Base-by-base conservation (phyloP, 495 filamentous ascomycete species). In the Bathelium albidoporum region DNA sequence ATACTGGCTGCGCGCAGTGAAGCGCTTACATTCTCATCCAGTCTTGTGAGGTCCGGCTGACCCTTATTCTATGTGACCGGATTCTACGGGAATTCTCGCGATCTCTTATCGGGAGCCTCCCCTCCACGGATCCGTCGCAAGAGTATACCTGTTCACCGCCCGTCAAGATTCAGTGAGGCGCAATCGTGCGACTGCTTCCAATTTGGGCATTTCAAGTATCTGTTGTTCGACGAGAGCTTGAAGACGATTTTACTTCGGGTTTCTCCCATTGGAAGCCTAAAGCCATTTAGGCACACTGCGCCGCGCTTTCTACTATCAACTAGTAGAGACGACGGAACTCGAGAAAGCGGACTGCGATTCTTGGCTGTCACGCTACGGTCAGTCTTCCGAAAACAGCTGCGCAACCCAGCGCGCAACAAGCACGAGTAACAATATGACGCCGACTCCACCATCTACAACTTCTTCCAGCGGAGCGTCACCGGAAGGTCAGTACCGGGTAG, bases 391-490 rank as follows among this genome's bases (percentile, higher is more conserved):
- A n/a, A 9, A 18, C 43, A 49, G 4, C 20, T n/a, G 18, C 43
- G 20, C 9, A 49, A n/a, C 9, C 43, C n/a, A n/a, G 11, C n/a
- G n/a, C 20, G 22, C 22, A 20, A 55, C 26, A 28, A 55, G 2
- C 49, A 9, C 49, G 9, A 55, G 49, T n/a, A 29, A 16, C 34
- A 72, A 66, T 66, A 93, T 96, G 92, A 85, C 89, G 61, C 91
- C 92, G 41, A 95, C 93, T 63, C 92, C 94, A 62, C 88, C 90
- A n/a, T 97, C 93, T 31, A 87, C 89, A 61, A 85, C 84, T 12
- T 86, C 88, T 0, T 91, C 90, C 16, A 88, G 82, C 68, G 86
- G 83, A 43, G 82, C 69, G 64, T 96, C 94, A 44, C 94, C 91
- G 31, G 89, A 95, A 74, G 83, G 84, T 41, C 87, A 92, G 69